Conservation (phyloP, 2,329 filamentous ascomycete species). For the Domatiomyces catenatus region DNA sequence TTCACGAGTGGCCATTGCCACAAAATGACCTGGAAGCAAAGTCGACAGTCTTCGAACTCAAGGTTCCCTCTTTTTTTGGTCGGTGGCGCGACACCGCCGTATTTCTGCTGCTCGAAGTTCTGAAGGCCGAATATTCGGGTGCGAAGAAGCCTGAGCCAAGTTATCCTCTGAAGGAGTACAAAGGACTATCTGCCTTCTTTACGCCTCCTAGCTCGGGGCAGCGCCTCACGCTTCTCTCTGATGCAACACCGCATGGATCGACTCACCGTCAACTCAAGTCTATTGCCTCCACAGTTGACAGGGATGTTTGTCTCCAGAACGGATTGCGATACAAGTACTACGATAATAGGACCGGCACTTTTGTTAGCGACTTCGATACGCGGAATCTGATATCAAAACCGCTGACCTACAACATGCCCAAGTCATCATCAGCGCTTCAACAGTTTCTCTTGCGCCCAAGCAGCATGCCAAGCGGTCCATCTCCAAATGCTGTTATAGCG, state of each 20-base stretch:
- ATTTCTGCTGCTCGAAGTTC: slow-evolving; percentile 27
- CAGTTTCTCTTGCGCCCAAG: slow-evolving; percentile 25
- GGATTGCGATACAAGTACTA: slow-evolving; percentile 29
- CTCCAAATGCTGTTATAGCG: slow-evolving; percentile 39
- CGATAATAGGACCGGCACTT: neutral
- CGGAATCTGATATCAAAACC: neutral
- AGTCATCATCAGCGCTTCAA: slow-evolving; percentile 22
- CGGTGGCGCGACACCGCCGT: slow-evolving; percentile 36
- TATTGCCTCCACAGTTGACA: slow-evolving; percentile 7
- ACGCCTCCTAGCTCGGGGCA: neutral
- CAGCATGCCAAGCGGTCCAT: neutral
- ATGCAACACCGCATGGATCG: slow-evolving; percentile 2
- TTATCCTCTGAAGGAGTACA: neutral
- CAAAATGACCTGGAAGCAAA: slow-evolving; percentile 20
- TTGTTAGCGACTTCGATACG: neutral
- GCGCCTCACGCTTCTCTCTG: slow-evolving; percentile 1
- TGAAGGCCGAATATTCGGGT: slow-evolving; percentile 17
- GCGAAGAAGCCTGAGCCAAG: neutral
- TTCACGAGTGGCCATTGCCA: slow-evolving; percentile 45
- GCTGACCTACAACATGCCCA: slow-evolving; percentile 5
- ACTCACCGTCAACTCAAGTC: slow-evolving; percentile 10
- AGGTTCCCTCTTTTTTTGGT: slow-evolving; percentile 26
- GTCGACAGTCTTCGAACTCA: slow-evolving; percentile 39
- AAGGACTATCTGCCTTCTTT: neutral
- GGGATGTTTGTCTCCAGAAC: slow-evolving; percentile 32